Evolutionary conservation across 805 yeast genomes (phyloP), one percentile per base, ranked within the genome.

Genomic region (Limtongia smithiae): DNA sequence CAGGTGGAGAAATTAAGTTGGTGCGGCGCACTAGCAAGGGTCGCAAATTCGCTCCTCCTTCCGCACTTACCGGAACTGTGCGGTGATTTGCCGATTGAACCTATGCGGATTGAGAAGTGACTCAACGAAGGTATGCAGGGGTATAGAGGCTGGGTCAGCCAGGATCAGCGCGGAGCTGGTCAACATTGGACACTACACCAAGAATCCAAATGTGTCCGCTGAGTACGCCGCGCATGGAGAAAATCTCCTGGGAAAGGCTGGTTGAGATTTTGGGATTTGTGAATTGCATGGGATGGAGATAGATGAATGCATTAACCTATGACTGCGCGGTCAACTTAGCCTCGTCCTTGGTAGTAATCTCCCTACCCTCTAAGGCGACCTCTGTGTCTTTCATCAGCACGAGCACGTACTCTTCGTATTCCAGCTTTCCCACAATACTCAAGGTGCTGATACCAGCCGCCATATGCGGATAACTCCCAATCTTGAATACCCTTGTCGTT

Each of bases 401-500:
- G 27, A 73, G 62, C 57, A 85, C 65, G 37, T 61, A 65, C 0
- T 62, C 64, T 1, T 59, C 55, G 15, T 72, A 67, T 8, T 67
- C 65, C 18, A 60, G 63, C 18, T 78, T 76, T 1, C 94, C 95
- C 33, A 85, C 72, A 15, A 88, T 75, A 58, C 94, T 83, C 17
- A 88, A 79, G 0, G 95, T 86, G 58, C 78, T 83, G 46, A 79
- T 68, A 0, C 77, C 73, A 66, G 79, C 74, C 14, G 75, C 74
- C 68, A 78, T 74, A 65, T 88, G 96, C 1, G 96, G 96, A 63
- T 88, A 88, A 28, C 90, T 82, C 2, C 96, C 96, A 41, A 88
- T 73, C 62, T 87, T 88, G 43, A n/a, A 87, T 73, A 14, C 65
- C 68, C 31, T 63, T 64, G 17, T 52, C 48, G 4, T 61, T 59